Base-by-base conservation (phyloP, 495 filamentous ascomycete genomes). In the Penicillium manginii region DNA sequence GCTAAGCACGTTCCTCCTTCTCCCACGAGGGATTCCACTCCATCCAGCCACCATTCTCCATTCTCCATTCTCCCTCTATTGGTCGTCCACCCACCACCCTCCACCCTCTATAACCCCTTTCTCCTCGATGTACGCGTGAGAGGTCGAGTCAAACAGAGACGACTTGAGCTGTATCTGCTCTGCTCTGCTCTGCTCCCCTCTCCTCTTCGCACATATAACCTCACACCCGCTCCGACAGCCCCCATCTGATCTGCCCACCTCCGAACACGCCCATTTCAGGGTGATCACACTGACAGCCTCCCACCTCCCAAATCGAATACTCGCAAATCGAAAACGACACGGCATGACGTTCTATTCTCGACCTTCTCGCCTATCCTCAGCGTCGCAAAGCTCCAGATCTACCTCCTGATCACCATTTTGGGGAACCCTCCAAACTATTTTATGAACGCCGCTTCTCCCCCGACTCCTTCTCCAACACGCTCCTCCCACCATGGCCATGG, bases 401-500 rank as follows among this genome's bases (percentile, higher is more conserved):
- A 48, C 61, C 46, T 61, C 59, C 54, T 66, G 50, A 63, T 29
- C 43, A 48, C 50, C 39, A 23, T 50, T 23, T 26, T 35, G 15
- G n/a, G 50, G 33, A 37, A 23, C 51, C 46, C 58, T 51, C 12
- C 2, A 17, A 22, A 29, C 31, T 17, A 11, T 39, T 54, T 40
- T 48, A 10, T 21, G 26, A 52, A 40, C 17, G 15, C n/a, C 35
- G 39, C 31, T 18, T 31, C 40, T 4, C 18, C 23, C 29, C 32
- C 37, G 26, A 54, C 42, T 14, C 18, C 31, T 12, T 37, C 32
- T 40, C 22, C 2, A 40, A 31, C 21, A 17, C 40, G 11, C 23
- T 10, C 35, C 22, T 17, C 17, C 52, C 22, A 17, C 50, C 45
- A 47, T n/a, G 35, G 65, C 22, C 52, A 86, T 89, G 86, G 81